Conservation (phyloP, 2,329 filamentous ascomycete species). For the Diplodia scrobiculata region DNA sequence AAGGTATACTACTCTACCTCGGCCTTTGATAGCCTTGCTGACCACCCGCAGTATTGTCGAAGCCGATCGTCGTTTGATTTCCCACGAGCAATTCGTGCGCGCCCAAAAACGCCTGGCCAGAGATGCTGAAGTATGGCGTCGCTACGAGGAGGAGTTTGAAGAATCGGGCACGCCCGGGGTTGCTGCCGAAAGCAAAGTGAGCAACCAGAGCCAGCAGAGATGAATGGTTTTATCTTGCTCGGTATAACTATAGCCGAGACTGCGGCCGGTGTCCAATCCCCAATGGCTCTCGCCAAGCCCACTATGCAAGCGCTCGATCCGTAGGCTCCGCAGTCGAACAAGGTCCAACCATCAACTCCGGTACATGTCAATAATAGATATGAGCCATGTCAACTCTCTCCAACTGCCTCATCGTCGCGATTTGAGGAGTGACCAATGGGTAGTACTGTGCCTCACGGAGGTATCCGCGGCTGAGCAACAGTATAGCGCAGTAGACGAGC, state of each 20-base stretch:
- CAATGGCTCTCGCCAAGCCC: neutral
- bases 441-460: neutral
- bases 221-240: neutral
- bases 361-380: neutral
- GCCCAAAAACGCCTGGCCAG: constrained; percentile 64
- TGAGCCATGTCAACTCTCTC: neutral
- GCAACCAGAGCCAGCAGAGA: constrained; percentile 14
- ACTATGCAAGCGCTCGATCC: neutral
- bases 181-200: constrained; percentile 14
- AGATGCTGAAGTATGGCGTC: constrained; percentile 69
- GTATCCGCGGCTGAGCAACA: neutral
- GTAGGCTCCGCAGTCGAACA: neutral
- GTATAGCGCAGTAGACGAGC: no score
- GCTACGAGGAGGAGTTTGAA: constrained; percentile 64
- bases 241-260: no score
- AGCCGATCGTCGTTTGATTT: constrained; percentile 68
- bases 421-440: no score
- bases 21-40: neutral
- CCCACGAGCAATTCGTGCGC: constrained; percentile 67
- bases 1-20: constrained; percentile 32
- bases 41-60: constrained; percentile 52
- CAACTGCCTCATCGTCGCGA: neutral
- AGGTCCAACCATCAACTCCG: neutral
- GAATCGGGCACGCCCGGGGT: constrained; percentile 40
- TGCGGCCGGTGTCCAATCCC: no score